These are phyloP conservation scores for Quercus mongolica DNA, from an alignment of 306 rosid genomes.

Conservation along the genomic window DNA sequence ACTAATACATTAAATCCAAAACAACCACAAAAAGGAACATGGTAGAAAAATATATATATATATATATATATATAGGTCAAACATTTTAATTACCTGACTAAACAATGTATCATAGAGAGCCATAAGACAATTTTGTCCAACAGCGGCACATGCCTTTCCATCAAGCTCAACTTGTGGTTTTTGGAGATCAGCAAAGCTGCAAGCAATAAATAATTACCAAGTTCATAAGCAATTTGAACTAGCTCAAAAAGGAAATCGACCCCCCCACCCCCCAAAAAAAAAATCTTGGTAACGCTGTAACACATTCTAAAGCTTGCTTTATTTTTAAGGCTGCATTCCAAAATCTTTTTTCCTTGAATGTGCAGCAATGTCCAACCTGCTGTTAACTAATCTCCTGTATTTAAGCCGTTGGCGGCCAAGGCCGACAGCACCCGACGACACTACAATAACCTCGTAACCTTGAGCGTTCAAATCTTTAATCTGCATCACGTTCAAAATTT, in stretches of 20 bases:
- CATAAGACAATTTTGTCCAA: slow-evolving; percentile 93
- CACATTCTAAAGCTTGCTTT: background rate
- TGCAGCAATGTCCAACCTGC: slow-evolving; percentile 59
- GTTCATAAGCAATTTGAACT: slow-evolving; percentile 11
- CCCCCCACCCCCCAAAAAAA: background rate
- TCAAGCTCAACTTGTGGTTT: slow-evolving; percentile 93
- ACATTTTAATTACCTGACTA: slow-evolving; percentile 68
- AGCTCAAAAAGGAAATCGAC: background rate
- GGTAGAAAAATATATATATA: background rate
- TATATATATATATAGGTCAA: background rate
- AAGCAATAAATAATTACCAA: slow-evolving; percentile 15
- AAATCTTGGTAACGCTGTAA: background rate
- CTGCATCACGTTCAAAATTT: slow-evolving; percentile 44
- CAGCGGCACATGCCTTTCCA: slow-evolving; percentile 99
- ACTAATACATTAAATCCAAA: slow-evolving; percentile 16
- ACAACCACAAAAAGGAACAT: background rate
- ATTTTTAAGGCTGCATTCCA: background rate
- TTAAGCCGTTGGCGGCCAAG: slow-evolving; percentile 95
- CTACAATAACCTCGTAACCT: slow-evolving; percentile 87
- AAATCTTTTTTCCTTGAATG: background rate
- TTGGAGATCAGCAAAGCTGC: slow-evolving; percentile 96
- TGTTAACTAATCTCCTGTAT: slow-evolving; percentile 73
- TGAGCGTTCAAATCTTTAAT: slow-evolving; percentile 71
- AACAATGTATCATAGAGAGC: slow-evolving; percentile 85
- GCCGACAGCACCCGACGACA: slow-evolving; percentile 98